phyloP scores from a whole-genome alignment of 2,329 filamentous ascomycete genomes.

The Bipolaris victoriae region DNA sequence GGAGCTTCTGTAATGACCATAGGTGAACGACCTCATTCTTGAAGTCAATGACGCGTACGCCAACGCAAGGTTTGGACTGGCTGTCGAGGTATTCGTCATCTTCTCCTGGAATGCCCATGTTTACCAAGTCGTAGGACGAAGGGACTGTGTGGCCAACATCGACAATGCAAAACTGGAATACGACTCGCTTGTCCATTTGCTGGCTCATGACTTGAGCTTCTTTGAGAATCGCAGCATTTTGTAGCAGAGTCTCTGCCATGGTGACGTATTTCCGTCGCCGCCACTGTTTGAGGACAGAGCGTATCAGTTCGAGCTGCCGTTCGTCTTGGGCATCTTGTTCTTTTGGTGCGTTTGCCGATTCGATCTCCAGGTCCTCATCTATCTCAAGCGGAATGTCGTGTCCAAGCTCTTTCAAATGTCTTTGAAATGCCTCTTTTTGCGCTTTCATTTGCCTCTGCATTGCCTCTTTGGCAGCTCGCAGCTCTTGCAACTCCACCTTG shows the following conservation, averaged over 20 bases:
- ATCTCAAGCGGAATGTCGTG: constrained; percentile 62
- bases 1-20: constrained; percentile 93
- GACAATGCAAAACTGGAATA: constrained; percentile 93
- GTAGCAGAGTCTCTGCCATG: constrained; percentile 90
- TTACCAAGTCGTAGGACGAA: constrained; percentile 94
- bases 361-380: constrained; percentile 31
- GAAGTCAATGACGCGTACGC: constrained; percentile 89
- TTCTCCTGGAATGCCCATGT: constrained; percentile 87
- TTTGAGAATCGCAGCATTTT: constrained; percentile 85
- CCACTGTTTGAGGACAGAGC: constrained; percentile 74
- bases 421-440: constrained; percentile 84
- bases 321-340: constrained; percentile 58
- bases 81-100: constrained; percentile 83
- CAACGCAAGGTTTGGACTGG: constrained; percentile 86
- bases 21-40: constrained; percentile 83
- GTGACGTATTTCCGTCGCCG: constrained; percentile 83
- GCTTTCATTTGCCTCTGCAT: constrained; percentile 85
- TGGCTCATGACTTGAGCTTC: constrained; percentile 99
- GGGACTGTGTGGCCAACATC: constrained; percentile 86
- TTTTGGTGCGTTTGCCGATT: constrained; percentile 27
- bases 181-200: constrained; percentile 87
- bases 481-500: constrained; percentile 78
- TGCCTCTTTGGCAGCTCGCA: constrained; percentile 79
- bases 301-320: constrained; percentile 73
- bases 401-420: constrained; percentile 72